These are phyloP conservation scores for Rauvolfia tetraphylla DNA, from an alignment of 257 asterid species.

Conservation along the genomic window DNA sequence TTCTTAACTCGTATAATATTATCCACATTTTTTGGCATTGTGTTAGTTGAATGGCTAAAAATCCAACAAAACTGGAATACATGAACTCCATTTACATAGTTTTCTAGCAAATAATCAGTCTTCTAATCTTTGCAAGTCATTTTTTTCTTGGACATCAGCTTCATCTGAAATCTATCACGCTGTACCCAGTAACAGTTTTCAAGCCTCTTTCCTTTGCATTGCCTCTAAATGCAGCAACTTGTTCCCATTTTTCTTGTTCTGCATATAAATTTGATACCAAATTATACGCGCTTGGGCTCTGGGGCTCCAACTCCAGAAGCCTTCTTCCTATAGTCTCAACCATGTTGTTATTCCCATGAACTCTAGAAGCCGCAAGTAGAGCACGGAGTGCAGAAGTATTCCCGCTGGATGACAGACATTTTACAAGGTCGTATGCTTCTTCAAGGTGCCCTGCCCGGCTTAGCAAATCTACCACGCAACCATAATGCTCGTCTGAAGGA, in stretches of 20 bases:
- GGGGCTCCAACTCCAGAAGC: constrained; percentile 44
- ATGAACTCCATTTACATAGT: too few relatives aligned
- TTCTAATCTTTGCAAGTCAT: neutral
- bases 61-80: too few relatives aligned
- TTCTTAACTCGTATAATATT: too few relatives aligned
- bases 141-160: neutral
- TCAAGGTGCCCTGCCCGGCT: constrained; percentile 55
- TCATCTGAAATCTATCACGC: constrained; percentile 36
- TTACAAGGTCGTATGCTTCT: constrained; percentile 42
- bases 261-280: constrained; percentile 54
- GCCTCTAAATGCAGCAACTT: constrained; percentile 34
- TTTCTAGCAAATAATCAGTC: too few relatives aligned
- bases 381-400: constrained; percentile 41
- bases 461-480: constrained; percentile 57
- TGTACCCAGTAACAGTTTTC: constrained; percentile 44
- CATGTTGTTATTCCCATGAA: constrained; percentile 38
- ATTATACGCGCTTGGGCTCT: constrained; percentile 34
- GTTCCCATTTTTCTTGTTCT: constrained; percentile 52
- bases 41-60: too few relatives aligned
- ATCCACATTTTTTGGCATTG: too few relatives aligned
- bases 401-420: constrained; percentile 22
- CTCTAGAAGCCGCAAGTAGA: constrained; percentile 50
- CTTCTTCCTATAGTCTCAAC: constrained; percentile 43
- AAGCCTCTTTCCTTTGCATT: constrained; percentile 40
- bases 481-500: constrained; percentile 58